A percentile compares a stretch with the other conserved stretches of the same genome.
phyloP scores from a whole-genome alignment of 805 yeast species.

The Candida taoyuanica region DNA sequence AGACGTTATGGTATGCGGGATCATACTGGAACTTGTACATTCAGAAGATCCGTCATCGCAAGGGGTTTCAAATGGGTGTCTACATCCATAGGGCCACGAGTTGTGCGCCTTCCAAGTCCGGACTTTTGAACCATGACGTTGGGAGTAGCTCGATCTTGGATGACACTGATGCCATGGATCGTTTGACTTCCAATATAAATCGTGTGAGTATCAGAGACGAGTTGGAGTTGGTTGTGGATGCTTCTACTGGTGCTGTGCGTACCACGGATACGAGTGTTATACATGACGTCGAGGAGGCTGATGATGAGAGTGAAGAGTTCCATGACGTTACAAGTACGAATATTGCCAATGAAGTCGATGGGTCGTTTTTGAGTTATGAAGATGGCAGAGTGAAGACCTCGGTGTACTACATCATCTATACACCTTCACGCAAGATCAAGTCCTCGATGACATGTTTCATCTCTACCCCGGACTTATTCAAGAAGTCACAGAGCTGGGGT shows the following conservation, averaged over 20 bases:
- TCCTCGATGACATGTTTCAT: conserved; percentile 47
- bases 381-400: conserved; percentile 43
- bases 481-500: conserved; percentile 56
- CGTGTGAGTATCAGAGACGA: conserved; percentile 10
- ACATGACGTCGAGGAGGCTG: conserved; percentile 11
- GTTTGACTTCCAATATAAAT: conserved; percentile 8
- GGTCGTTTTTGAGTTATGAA: conserved; percentile 37
- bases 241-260: conserved; percentile 3
- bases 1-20: conserved; percentile 57
- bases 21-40: conserved; percentile 54
- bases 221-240: conserved; percentile 5
- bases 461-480: conserved; percentile 51
- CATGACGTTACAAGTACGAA: conserved; percentile 6
- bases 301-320: conserved; percentile 4
- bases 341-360: conserved; percentile 3
- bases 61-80: conserved; percentile 49
- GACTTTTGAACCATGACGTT: conserved; percentile 37
- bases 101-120: conserved; percentile 35
- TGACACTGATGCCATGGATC: conserved; percentile 8
- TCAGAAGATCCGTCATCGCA: conserved; percentile 41
- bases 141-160: conserved; percentile 12
- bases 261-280: conserved; percentile 19
- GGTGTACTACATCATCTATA: conserved; percentile 50
- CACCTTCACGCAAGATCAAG: conserved; percentile 45
- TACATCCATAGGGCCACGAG: conserved; percentile 48